Conservation (phyloP, 2,329 filamentous ascomycete genomes). For the Verticillium klebahnii region DNA sequence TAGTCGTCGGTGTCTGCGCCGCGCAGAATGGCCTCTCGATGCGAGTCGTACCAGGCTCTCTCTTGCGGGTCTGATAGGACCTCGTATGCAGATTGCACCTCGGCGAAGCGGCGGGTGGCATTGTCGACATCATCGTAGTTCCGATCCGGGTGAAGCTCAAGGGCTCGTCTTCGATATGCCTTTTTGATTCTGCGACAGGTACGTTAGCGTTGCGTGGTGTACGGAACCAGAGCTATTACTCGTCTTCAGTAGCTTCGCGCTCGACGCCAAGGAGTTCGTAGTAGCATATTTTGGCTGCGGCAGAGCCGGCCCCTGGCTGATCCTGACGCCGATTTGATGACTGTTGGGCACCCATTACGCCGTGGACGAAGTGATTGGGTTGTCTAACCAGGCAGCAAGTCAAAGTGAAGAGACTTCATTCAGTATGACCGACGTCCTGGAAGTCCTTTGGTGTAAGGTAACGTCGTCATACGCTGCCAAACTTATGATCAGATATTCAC, state of each 20-base stretch:
- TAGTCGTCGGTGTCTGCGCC: slow-evolving; percentile 48
- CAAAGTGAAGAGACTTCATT: no score
- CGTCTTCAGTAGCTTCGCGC: slow-evolving; percentile 70
- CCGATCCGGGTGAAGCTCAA: slow-evolving; percentile 91
- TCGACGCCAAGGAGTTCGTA: slow-evolving; percentile 80
- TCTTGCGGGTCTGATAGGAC: slow-evolving; percentile 95
- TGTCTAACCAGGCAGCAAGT: no score
- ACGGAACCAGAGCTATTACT: slow-evolving; percentile 43
- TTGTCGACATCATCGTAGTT: slow-evolving; percentile 83
- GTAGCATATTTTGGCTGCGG: slow-evolving; percentile 63
- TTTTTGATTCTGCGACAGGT: slow-evolving; percentile 69
- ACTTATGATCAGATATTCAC: background rate
- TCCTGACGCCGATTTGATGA: slow-evolving; percentile 34
- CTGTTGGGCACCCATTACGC: slow-evolving; percentile 52
- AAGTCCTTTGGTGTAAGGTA: no score
- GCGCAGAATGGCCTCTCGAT: slow-evolving; percentile 77
- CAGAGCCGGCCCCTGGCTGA: slow-evolving; percentile 15
- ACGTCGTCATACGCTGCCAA: no score
- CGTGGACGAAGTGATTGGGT: no score
- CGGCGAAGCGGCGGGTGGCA: slow-evolving; percentile 81
- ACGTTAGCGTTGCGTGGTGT: slow-evolving; percentile 2
- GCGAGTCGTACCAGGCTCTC: slow-evolving; percentile 95
- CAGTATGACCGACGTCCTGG: no score
- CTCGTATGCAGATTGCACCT: slow-evolving; percentile 90
- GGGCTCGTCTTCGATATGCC: slow-evolving; percentile 83